Evolutionary conservation across 177 flowering plant species (phyloP), one percentile per base, ranked within the genome.

Genomic region (Vitis hybrid): DNA sequence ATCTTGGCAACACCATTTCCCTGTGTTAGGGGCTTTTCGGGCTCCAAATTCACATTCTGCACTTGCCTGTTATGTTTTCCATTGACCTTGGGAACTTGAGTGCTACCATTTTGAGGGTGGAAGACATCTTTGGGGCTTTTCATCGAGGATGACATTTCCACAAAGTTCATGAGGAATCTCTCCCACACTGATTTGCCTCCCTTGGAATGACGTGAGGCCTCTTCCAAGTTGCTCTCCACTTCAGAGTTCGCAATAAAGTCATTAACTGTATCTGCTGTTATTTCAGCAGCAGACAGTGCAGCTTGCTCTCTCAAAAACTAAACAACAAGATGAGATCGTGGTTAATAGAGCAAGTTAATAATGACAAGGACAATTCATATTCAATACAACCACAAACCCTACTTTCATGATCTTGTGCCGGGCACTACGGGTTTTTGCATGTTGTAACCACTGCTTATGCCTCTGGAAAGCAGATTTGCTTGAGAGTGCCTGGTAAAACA

Each of bases 231-330:
- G 64, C 73, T 77, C 49, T 88, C 85, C 68, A 81, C 91, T 74
- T 83, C 88, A 61, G 85, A 77, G 78, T 90, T 90, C 58, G 88
- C 85, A 71, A 83, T 77, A 61, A 92, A 90, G 69, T 86, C 85
- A 66, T 77, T 85, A 13, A 95, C 86, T 28, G 84, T 62, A 64
- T 95, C 92, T 64, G 84, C 86, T 55, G 97, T 95, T 74, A 91
- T 89, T 73, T 95, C 98, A 63, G 85, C 79, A 72, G 95, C 93
- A 78, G 90, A 92, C 7, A 89, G 75, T 15, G 89, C 89, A 74
- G 99, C 99, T 77, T 95, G 99, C 85, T 95, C 99, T 73, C 83
- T 86, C 78, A 95, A 77, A 77, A 93, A 93, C 99, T 95, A 69
- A 71, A 75, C 4, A 64, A 74, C 4, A 78, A 47, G 13, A 73